A percentile compares a stretch with the other conserved stretches of the same genome.
Evolutionary conservation across 2,329 filamentous ascomycete genomes (phyloP).

Genomic region (Fonsecaea nubica): DNA sequence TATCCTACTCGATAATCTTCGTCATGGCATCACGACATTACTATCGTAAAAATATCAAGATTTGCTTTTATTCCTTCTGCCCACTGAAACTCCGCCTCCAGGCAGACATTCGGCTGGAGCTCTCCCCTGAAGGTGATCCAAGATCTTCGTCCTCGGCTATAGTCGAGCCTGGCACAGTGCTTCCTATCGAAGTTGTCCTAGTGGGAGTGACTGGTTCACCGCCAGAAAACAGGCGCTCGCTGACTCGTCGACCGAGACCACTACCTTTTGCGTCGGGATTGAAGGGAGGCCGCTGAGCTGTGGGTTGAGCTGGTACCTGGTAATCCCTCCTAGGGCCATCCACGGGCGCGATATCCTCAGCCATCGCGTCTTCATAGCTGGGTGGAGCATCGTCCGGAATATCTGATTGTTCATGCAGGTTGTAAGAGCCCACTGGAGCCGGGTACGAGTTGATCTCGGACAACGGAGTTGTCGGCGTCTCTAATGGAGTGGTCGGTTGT

Average conservation of each 20-base stretch:
- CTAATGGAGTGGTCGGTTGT: constrained; percentile 20
- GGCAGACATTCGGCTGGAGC: background rate
- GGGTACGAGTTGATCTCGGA: constrained; percentile 26
- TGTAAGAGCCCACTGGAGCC: constrained; percentile 22
- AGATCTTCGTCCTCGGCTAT: constrained; percentile 22
- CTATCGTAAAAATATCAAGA: background rate
- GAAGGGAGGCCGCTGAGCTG: constrained; percentile 30
- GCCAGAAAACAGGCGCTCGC: constrained; percentile 38
- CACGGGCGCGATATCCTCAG: constrained; percentile 75
- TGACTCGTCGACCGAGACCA: constrained; percentile 36
- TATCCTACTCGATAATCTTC: constrained; percentile 11
- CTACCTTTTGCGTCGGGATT: constrained; percentile 36
- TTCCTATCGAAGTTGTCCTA: constrained; percentile 26
- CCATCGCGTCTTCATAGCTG: constrained; percentile 92
- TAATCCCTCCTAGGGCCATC: constrained; percentile 68
- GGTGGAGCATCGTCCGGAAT: constrained; percentile 77
- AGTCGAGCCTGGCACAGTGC: constrained; percentile 10
- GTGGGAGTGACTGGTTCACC: constrained; percentile 27
- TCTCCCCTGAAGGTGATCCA: constrained; percentile 8
- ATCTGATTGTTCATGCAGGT: constrained; percentile 17
- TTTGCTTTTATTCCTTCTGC: constrained; percentile 9
- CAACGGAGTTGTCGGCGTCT: constrained; percentile 23
- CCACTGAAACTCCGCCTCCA: constrained; percentile 21
- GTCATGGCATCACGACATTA: background rate
- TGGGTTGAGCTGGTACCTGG: constrained; percentile 41